phyloP scores from a whole-genome alignment of 495 filamentous ascomycete species.

The Penicillium desertorum region DNA sequence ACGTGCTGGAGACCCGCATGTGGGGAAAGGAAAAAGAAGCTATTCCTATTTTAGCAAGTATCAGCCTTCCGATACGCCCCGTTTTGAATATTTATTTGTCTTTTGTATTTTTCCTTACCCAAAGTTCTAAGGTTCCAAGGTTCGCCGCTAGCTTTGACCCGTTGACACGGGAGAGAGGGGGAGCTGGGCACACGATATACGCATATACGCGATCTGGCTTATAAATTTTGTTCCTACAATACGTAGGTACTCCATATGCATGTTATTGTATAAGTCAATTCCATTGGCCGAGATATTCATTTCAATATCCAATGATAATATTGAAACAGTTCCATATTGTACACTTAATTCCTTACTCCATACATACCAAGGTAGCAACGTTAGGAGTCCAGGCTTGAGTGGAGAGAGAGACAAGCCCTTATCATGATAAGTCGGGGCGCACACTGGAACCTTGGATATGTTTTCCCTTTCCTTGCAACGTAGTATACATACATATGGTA shows the following conservation, averaged over 20 bases:
- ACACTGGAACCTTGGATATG: not conserved
- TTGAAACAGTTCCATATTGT: not conserved
- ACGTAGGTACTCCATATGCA: not conserved
- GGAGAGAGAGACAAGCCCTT: conserved; percentile 8
- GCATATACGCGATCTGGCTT: not conserved
- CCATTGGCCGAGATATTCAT: not conserved
- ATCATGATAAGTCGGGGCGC: conserved; percentile 1
- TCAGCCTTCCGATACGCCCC: conserved; percentile 6
- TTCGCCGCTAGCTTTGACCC: not conserved
- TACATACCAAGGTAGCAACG: conserved; percentile 1
- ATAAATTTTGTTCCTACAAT: not conserved
- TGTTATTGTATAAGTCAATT: not conserved
- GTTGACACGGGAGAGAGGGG: not conserved
- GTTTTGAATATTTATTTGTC: not conserved
- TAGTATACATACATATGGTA: not conserved
- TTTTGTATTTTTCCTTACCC: not conserved
- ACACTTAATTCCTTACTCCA: not conserved
- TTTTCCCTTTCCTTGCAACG: not conserved
- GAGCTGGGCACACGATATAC: not conserved
- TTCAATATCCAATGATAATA: not conserved
- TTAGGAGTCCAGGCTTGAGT: conserved; percentile 1
- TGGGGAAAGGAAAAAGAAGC: not conserved
- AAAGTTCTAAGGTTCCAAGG: not conserved
- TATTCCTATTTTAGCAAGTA: not conserved
- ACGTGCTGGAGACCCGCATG: conserved; percentile 7